Base-by-base conservation (phyloP, 345 rosid genomes). In the Camelina sativa region DNA sequence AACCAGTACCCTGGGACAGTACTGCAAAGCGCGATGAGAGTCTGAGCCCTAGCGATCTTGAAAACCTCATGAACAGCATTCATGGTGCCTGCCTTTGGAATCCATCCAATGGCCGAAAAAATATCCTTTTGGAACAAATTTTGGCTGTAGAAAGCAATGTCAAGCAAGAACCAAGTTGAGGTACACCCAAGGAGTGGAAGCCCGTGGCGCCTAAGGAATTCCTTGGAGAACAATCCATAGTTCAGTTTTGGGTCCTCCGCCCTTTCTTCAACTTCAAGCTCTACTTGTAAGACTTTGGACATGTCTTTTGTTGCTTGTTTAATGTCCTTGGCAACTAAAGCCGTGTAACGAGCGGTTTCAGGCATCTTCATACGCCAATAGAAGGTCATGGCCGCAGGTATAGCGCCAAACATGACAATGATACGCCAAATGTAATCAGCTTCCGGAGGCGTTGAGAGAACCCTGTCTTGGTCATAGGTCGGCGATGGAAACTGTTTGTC, bases 291-390 rank as follows among this genome's bases (percentile, higher is more conserved):
- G 12, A 91, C 97, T 62, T 86, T 87, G n/a, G 92, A 81, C 97
- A 91, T 91, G 41, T 91, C 92, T 1, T 80, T 23, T 0, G 97
- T 85, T 0, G 90, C 97, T 57, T 84, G 86, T 60, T 84, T 75
- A 3, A 89, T 84, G 48, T 87, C 84, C 77, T 83, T 88, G 12
- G 90, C 97, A 2, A 88, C 88, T 23, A 91, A 76, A 22, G 91
- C 96, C 0, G 96, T 88, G 85, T 86, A 90, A 12, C 90, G 89
- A 8, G 96, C 90, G 0, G 96, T 90, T 83, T 90, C 93, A 0
- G 96, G 96, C 91, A 90, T 90, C 79, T 88, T 88, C 91, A 84
- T 86, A 40, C 89, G 80, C 93, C 91, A 88, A 32, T 87, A 88
- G 65, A 78, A 87, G 3, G 96, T 88, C 6, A 90, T 54, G 0